Base-by-base conservation (phyloP, 2,329 filamentous ascomycete species). In the Davidsoniella virescens region DNA sequence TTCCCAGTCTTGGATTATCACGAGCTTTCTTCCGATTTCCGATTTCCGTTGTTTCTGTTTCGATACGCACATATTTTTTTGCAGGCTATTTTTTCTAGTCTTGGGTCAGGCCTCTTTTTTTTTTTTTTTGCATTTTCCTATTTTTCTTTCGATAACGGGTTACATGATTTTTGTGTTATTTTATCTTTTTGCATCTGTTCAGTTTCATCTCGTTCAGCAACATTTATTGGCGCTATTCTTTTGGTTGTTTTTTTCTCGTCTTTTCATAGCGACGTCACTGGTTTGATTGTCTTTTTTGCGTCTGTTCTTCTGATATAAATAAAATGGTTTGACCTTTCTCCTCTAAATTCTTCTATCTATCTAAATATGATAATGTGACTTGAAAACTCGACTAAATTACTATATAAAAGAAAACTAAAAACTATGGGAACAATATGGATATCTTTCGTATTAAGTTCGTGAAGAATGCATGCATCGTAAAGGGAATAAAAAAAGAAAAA, bases 271-370 rank as follows among this genome's bases (percentile, higher is more conserved):
- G 33, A 37, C 29, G 23, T 29, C 29, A 23, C 44, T 47, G 26
- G 44, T 37, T 47, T 47, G 29, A 38, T 47, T 20, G 29, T 47
- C 44, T 37, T 47, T 47, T 23, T 38, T 47, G 33, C 23, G 16
- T 23, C 36, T 47, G 44, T 38, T 47, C 5, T 40, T 40, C 38
- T 40, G 17, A 14, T 16, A 40, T 16, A 38, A 47, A 38, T 38
- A 12, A 47, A 38, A 33, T 12, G 10, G 9, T 33, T 9, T 12
- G 26, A 33, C 10, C 6, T 33, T 33, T 38, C 44, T 38, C 44
- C 16, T 47, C 33, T 47, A 17, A 26, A n/a, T n/a, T 26, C 18
- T 12, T 47, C 38, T 38, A 16, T 36, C 17, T 14, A 7, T 47
- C 18, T 12, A 46, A 46, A 38, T 20, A 16, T 25, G 29, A 26